phyloP scores from a whole-genome alignment of 768 basidiomycete genomes.

The Amanita muscaria region DNA sequence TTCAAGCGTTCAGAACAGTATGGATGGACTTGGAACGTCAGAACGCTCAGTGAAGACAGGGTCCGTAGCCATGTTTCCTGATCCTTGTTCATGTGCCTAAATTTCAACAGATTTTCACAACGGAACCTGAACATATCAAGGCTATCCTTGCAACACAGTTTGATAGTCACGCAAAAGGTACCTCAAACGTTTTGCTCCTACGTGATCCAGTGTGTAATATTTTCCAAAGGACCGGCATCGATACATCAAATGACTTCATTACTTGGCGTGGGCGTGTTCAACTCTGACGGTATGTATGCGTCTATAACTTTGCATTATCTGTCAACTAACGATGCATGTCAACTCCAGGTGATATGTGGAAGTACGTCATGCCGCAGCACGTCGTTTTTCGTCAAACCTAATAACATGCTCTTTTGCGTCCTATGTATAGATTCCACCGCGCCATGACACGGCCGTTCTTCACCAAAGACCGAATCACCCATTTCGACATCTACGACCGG shows the following conservation, averaged over 20 bases:
- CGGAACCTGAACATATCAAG: slow-evolving; percentile 42
- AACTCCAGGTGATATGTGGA: slow-evolving; percentile 62
- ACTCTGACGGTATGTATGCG: slow-evolving; percentile 48
- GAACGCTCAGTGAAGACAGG: slow-evolving; percentile 22
- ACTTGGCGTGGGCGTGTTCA: slow-evolving; percentile 52
- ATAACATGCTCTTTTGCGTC: too few species aligned
- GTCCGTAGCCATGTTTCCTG: too few species aligned
- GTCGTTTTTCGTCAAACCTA: too few species aligned
- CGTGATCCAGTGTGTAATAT: too few species aligned
- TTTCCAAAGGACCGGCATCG: slow-evolving; percentile 21
- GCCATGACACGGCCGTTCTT: slow-evolving; percentile 68
- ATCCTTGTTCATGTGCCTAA: too few species aligned
- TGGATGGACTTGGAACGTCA: slow-evolving; percentile 24
- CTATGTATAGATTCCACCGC: slow-evolving; percentile 60
- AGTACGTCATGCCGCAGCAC: slow-evolving; percentile 28
- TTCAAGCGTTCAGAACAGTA: slow-evolving; percentile 17
- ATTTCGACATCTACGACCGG: slow-evolving; percentile 55
- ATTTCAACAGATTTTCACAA: slow-evolving; percentile 27
- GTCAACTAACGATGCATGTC: neutral
- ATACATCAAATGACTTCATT: slow-evolving; percentile 24
- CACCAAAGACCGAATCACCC: slow-evolving; percentile 46
- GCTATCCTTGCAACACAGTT: slow-evolving; percentile 43
- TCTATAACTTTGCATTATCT: neutral
- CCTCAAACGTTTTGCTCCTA: too few species aligned
- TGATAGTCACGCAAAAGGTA: slow-evolving; percentile 39